Conservation (phyloP, 106 monocot species). For the Allium sativum region DNA sequence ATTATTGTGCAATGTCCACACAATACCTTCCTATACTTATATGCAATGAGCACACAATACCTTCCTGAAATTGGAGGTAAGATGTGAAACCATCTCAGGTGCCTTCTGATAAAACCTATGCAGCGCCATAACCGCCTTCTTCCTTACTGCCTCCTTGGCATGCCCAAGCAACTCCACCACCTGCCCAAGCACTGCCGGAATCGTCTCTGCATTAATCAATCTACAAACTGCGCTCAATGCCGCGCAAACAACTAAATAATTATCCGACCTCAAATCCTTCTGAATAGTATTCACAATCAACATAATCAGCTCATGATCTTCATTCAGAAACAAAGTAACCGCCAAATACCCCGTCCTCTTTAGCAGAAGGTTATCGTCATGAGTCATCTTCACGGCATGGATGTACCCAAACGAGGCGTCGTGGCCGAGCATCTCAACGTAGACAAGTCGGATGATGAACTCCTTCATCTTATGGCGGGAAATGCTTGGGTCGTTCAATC, state of each 20-base stretch:
- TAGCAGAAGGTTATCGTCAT: constrained; percentile 65
- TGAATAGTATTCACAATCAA: constrained; percentile 96
- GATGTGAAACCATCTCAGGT: constrained; percentile 52
- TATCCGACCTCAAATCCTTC: constrained; percentile 91
- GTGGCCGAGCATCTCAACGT: constrained; percentile 97
- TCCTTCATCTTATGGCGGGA: constrained; percentile 94
- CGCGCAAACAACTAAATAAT: constrained; percentile 77
- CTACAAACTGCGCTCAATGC: constrained; percentile 75
- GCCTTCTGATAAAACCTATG: constrained; percentile 85
- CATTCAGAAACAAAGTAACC: constrained; percentile 84
- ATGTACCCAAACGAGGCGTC: constrained; percentile 98
- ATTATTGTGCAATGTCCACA: no score
- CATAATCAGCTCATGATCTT: constrained; percentile 92
- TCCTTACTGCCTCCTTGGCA: constrained; percentile 81
- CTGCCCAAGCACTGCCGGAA: constrained; percentile 91
- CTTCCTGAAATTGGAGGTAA: constrained; percentile 82
- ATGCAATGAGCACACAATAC: constrained; percentile 13
- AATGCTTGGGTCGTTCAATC: constrained; percentile 76
- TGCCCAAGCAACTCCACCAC: constrained; percentile 84
- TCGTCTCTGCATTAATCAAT: constrained; percentile 96
- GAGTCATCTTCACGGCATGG: constrained; percentile 98
- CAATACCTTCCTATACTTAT: no score
- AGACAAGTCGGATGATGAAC: constrained; percentile 84
- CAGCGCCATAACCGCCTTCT: constrained; percentile 96
- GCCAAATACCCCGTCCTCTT: constrained; percentile 96